Conservation (phyloP, 805 yeast genomes). For the Candida insectalens region DNA sequence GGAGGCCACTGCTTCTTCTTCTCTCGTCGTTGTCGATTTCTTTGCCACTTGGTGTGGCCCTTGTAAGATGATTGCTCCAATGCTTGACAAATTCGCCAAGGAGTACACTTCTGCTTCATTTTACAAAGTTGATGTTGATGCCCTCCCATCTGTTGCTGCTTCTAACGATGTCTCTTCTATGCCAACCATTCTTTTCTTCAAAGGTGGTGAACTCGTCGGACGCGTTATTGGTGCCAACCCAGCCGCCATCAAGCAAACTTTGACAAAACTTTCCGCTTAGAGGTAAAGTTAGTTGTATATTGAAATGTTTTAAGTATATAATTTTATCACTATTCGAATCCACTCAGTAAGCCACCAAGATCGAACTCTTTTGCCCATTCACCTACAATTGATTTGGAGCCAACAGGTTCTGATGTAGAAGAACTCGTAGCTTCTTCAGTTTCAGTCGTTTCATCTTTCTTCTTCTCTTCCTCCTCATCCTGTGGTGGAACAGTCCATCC, state of each 20-base stretch:
- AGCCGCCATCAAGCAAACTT: slow-evolving; percentile 63
- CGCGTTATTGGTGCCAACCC: slow-evolving; percentile 89
- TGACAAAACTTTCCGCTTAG: slow-evolving; percentile 14
- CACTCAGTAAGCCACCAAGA: slow-evolving; percentile 61
- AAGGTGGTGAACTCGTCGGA: slow-evolving; percentile 69
- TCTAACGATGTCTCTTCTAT: slow-evolving; percentile 45
- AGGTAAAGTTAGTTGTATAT: too few relatives aligned
- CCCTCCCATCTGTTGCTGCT: slow-evolving; percentile 66
- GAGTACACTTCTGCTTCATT: slow-evolving; percentile 64
- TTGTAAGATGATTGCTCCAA: slow-evolving; percentile 94
- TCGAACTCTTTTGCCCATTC: slow-evolving; percentile 94
- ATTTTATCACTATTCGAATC: too few relatives aligned
- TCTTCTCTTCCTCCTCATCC: slow-evolving; percentile 15
- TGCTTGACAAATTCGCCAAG: slow-evolving; percentile 70
- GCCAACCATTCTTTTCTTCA: slow-evolving; percentile 67
- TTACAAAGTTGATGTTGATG: slow-evolving; percentile 89
- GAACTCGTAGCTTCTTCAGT: slow-evolving; percentile 31
- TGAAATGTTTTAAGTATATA: too few relatives aligned
- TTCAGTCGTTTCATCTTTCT: slow-evolving; percentile 26
- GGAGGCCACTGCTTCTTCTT: slow-evolving; percentile 44
- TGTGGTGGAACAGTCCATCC: slow-evolving; percentile 78
- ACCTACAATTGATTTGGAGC: slow-evolving; percentile 71
- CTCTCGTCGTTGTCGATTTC: slow-evolving; percentile 88
- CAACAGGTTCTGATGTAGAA: too few relatives aligned
- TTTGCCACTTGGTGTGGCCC: slow-evolving; percentile 99